Evolutionary conservation across 208 protist genomes (phyloP).

Genomic region (Acanthamoeba sp.): DNA sequence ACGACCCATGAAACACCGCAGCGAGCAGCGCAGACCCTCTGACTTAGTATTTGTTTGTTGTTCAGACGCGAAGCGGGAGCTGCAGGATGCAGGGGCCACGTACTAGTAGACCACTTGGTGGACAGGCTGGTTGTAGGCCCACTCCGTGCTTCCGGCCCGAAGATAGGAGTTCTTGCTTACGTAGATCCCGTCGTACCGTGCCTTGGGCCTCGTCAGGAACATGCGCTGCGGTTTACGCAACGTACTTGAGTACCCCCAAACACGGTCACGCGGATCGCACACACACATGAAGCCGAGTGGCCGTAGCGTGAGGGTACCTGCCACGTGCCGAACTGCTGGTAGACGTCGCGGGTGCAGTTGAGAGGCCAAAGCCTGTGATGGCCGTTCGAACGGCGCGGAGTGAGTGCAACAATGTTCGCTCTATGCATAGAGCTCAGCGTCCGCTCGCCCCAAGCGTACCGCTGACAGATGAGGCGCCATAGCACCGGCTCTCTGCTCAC

Average conservation of each 20-base stretch:
- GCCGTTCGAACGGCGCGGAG: no score
- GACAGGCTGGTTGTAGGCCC: constrained; percentile 46
- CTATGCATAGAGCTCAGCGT: background rate
- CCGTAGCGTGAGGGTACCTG: background rate
- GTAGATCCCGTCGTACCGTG: constrained; percentile 34
- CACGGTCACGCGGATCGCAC: no score
- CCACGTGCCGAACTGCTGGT: constrained; percentile 22
- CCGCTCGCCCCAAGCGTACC: background rate
- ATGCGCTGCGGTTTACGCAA: background rate
- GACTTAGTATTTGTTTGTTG: no score
- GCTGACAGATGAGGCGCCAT: constrained; percentile 39
- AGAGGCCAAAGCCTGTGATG: background rate
- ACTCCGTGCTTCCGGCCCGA: constrained; percentile 51
- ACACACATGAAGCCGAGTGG: no score
- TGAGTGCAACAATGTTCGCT: background rate
- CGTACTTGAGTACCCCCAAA: no score
- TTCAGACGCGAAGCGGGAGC: no score
- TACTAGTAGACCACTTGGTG: constrained; percentile 69
- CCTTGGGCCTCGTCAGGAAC: constrained; percentile 18
- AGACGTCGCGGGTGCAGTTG: background rate
- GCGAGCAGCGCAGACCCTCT: no score
- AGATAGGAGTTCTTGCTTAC: constrained; percentile 59
- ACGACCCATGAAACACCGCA: background rate
- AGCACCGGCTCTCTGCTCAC: background rate
- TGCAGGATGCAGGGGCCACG: background rate